Conservation (phyloP, 495 filamentous ascomycete genomes). For the Penicillium paradoxum region DNA sequence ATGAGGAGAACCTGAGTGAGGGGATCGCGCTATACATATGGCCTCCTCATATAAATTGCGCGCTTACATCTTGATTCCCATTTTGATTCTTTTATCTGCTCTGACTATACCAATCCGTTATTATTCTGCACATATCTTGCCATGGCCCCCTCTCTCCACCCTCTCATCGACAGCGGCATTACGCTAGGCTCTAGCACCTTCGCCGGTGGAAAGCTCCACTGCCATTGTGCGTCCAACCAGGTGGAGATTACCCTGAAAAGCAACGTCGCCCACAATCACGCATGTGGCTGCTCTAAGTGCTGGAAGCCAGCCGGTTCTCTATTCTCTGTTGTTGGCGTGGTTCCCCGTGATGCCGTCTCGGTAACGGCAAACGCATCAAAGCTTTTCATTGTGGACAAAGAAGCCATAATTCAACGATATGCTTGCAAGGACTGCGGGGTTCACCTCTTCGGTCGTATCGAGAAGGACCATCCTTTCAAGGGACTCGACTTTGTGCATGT, state of each 20-base stretch:
- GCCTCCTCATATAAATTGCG: background rate
- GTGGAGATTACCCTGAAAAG: conserved; percentile 47
- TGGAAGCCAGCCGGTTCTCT: conserved; percentile 55
- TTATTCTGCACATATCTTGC: background rate
- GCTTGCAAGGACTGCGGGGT: conserved; percentile 53
- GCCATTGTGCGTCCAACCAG: conserved; percentile 46
- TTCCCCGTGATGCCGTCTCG: conserved; percentile 41
- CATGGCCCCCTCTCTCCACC: conserved; percentile 48
- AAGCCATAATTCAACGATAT: conserved; percentile 51
- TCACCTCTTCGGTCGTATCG: conserved; percentile 56
- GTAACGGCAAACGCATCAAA: conserved; percentile 50
- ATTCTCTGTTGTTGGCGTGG: conserved; percentile 55
- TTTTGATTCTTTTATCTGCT: too few species aligned
- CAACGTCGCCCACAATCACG: conserved; percentile 60
- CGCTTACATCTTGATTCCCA: too few species aligned
- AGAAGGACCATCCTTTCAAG: conserved; percentile 56
- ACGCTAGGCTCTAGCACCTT: conserved; percentile 41
- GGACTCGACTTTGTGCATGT: conserved; percentile 59
- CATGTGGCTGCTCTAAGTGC: conserved; percentile 62
- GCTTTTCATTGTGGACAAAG: conserved; percentile 47
- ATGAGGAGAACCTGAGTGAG: conserved; percentile 1
- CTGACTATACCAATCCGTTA: background rate
- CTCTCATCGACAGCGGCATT: conserved; percentile 53
- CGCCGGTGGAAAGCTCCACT: conserved; percentile 50
- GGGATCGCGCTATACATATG: background rate